Percentiles rank a stretch among this genome's conserved stretches.
phyloP scores from a whole-genome alignment of 108 stramenopile genomes.

The Pseudonitzschia multiseries region DNA sequence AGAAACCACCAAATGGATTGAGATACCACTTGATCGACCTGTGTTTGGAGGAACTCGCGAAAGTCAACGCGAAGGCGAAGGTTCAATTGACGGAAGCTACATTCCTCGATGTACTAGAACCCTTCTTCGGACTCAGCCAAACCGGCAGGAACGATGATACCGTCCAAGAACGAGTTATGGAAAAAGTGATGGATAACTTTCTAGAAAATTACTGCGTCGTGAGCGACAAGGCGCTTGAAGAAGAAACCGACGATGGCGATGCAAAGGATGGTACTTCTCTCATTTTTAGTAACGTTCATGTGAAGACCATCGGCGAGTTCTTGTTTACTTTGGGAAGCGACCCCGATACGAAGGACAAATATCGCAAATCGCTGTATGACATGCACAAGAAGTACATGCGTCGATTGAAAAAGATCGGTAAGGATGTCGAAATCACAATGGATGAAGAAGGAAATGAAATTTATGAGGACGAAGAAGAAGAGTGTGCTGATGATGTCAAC shows the following conservation, averaged over 20 bases:
- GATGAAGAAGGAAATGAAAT: conserved; percentile 46
- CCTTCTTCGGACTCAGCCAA: conserved; percentile 79
- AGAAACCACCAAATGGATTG: conserved; percentile 80
- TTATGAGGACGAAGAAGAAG: conserved; percentile 19
- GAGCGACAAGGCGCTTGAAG: conserved; percentile 35
- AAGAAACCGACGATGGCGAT: conserved; percentile 34
- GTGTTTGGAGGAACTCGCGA: conserved; percentile 77
- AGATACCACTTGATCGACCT: conserved; percentile 90
- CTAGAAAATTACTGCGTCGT: conserved; percentile 76
- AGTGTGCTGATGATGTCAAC: background rate
- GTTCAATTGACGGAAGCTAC: conserved; percentile 80
- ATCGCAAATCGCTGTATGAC: conserved; percentile 73
- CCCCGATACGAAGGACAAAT: conserved; percentile 61
- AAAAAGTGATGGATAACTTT: conserved; percentile 79
- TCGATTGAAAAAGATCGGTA: conserved; percentile 67
- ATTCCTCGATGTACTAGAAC: conserved; percentile 82
- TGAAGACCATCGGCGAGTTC: conserved; percentile 78
- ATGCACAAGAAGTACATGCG: conserved; percentile 85
- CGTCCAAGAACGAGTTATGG: conserved; percentile 74
- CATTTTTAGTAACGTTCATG: conserved; percentile 77
- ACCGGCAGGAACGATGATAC: conserved; percentile 54
- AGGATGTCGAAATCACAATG: conserved; percentile 59
- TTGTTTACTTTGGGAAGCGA: conserved; percentile 84
- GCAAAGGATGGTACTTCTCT: conserved; percentile 32
- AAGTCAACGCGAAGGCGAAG: conserved; percentile 62